Conservation (phyloP, 345 rosid genomes). For the Gossypium bickii region DNA sequence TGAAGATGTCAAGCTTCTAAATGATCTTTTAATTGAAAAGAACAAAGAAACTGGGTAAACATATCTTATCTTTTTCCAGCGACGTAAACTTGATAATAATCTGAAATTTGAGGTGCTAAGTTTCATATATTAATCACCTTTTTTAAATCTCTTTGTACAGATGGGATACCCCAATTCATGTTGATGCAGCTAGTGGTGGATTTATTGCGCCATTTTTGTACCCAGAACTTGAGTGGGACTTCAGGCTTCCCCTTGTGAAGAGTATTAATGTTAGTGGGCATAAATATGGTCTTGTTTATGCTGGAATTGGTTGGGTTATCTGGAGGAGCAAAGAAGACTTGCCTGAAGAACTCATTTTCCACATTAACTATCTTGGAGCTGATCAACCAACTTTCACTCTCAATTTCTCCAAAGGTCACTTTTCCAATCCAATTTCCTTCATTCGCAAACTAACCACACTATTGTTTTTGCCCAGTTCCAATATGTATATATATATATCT, state of each 20-base stretch:
- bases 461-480: too few relatives aligned
- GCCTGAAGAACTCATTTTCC: constrained; percentile 94
- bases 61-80: background rate
- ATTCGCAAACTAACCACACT: too few relatives aligned
- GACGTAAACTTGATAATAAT: too few relatives aligned
- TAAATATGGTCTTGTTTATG: constrained; percentile 85
- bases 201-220: background rate
- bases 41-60: constrained; percentile 69
- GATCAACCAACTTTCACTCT: constrained; percentile 98
- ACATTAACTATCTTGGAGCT: constrained; percentile 85
- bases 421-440: too few relatives aligned
- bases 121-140: too few relatives aligned
- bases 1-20: constrained; percentile 86
- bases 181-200: constrained; percentile 85
- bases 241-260: constrained; percentile 82
- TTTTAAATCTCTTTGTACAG: background rate
- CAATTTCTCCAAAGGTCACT: constrained; percentile 77
- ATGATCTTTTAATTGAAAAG: constrained; percentile 61
- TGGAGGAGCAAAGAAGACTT: constrained; percentile 80
- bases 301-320: constrained; percentile 91
- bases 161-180: constrained; percentile 94
- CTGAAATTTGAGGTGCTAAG: background rate
- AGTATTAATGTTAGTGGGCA: constrained; percentile 92
- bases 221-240: constrained; percentile 46
- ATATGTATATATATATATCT: background rate